Base-by-base conservation (phyloP, 129 eudicot genomes). In the Dittrichia graveolens region DNA sequence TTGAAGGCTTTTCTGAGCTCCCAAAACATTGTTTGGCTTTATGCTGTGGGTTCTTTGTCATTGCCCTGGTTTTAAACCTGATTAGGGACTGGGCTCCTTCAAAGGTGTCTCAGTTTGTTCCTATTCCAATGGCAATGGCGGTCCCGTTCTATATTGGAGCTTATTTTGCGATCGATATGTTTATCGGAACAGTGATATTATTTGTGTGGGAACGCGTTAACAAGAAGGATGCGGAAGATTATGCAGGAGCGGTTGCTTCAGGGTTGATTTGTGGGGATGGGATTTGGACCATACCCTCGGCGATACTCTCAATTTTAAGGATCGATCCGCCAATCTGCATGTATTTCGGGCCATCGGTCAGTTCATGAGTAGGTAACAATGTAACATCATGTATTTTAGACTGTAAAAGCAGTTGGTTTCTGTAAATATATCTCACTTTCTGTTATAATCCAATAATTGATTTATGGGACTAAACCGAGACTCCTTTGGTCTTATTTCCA, bases 101-200 rank as follows among this genome's bases (percentile, higher is more conserved):
- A 5, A 83, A 75, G 67, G 81, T 89, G 58, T 60, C 92, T 3
- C 77, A 63, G 65, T 93, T 79, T 54, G 83, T 93, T 43, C 98
- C 98, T 4, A 84, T 93, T 40, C 98, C 98, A 0, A 93, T 93
- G 98, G 98, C 96, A 3, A 93, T 93, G 98, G 96, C 98, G 0
- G 95, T 93, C 4, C 98, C 98, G 54, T 93, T 93, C 47, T 89
- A 89, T 65, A 89, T 89, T 3, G 98, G 98, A 18, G 96, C 98
- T 2, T 93, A 93, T 55, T 93, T 93, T 77, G 98, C 98, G 0
- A 89, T 93, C 3, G 98, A 93, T 64, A 93, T 93, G 98, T 93
- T 89, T 81, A 83, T 93, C 19, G 98, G 98, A 45, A 89, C 96
- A 1, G 92, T 93, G 55, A 89, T 93, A 18, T 53, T 93, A 67